Base-by-base conservation (phyloP, 306 rosid genomes). In the Astragalus membranaceus region DNA sequence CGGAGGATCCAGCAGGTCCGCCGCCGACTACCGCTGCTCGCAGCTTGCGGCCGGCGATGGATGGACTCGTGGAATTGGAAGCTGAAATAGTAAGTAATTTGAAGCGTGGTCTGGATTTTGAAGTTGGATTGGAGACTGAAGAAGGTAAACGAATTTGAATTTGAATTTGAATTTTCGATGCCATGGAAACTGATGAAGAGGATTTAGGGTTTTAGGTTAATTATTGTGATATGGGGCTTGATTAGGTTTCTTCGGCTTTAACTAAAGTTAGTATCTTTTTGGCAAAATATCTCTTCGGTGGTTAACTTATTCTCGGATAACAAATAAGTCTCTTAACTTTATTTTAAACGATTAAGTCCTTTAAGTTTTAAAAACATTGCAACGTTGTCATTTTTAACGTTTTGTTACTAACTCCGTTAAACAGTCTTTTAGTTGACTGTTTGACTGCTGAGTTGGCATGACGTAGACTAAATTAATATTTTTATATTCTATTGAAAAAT, bases 1-100 rank as follows among this genome's bases (percentile, higher is more conserved):
- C 89, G 0, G 98, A 92, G 63, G 96, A 88, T 3, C 98, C 98
- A 1, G 98, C 89, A 0, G 98, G 98, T 0, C 98, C 98, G 0
- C 96, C 96, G 1, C 96, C 96, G 26, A 92, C 84, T 3, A 92
- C 98, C 15, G 98, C 96, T 0, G 67, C 96, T 6, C 98, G 88
- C 30, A 93, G 98, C 82, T 86, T 93, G 1, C 96, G 84, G 70
- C 93, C 96, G 14, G 79, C 14, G 41, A 89, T 69, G 10, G 86
- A 76, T 15, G 82, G 81, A 42, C 71, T 77, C 30, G 65, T 8
- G 6, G 85, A 77, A 35, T 66, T 82, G 1, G 87, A 83, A 43
- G 88, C 84, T 10, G 79, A 37, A 66, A 84, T 23, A n/a, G 78
- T 48, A 55, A 75, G 37, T 1, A 62, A 37, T 9, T 10, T 71